A percentile compares a stretch with the other conserved stretches of the same genome.
Conservation (phyloP, 1,284 basidiomycete genomes). For the Trametes versicolor region DNA sequence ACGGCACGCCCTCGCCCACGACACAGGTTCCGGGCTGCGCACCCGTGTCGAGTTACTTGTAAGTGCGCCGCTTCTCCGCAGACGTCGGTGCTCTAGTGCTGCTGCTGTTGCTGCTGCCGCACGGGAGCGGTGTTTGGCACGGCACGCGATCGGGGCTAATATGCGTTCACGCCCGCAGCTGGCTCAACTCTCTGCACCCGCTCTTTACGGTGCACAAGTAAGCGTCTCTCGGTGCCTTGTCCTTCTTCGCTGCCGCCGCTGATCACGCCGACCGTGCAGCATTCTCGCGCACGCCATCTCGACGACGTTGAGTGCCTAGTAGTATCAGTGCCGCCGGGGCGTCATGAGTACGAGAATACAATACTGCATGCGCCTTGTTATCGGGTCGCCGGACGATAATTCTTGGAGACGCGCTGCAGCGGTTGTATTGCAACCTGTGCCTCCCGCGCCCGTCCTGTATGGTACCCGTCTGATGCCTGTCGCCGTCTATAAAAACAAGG, state of each 20-base stretch:
- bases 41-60: conserved; percentile 73
- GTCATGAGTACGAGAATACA: neutral
- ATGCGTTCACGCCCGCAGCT: conserved; percentile 30
- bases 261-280: conserved; percentile 41
- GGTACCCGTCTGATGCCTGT: conserved; percentile 21
- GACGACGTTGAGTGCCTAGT: conserved; percentile 47
- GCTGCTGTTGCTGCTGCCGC: neutral
- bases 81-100: neutral
- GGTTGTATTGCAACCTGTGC: conserved; percentile 1
- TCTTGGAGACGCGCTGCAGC: conserved; percentile 5
- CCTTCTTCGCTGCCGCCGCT: conserved; percentile 18
- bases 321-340: conserved; percentile 4
- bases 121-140: neutral
- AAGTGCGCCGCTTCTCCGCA: conserved; percentile 40
- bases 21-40: conserved; percentile 66
- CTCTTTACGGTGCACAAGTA: conserved; percentile 45
- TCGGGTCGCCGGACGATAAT: neutral
- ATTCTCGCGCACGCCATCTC: conserved; percentile 57
- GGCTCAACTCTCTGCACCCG: conserved; percentile 44
- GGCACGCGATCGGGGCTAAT: conserved; percentile 13
- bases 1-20: conserved; percentile 59
- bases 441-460: conserved; percentile 6
- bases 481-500: conserved; percentile 16
- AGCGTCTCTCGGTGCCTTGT: conserved; percentile 24
- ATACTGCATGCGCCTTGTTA: neutral